Evolutionary conservation across 495 filamentous ascomycete species (phyloP), one percentile per base, ranked within the genome.

Genomic region (Penicillium chermesinum): DNA sequence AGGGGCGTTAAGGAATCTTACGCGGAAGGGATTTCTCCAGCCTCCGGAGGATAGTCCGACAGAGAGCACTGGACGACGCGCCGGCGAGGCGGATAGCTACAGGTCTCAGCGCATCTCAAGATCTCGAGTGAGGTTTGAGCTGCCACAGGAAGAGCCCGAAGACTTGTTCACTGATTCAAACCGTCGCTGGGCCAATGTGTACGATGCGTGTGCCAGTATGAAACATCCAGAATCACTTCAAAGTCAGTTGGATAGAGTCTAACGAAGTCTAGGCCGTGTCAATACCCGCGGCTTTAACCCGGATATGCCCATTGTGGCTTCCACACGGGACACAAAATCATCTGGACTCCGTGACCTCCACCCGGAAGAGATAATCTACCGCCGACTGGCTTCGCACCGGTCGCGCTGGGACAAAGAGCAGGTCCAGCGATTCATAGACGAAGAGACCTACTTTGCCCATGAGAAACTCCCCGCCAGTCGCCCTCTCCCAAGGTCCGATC

Each of bases 141-240:
- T 38, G 34, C 34, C 44, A 22, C 6, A 42, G 5, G 12, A n/a
- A 12, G n/a, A 32, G 7, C 34, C 18, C 14, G 35, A 39, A 17
- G 21, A 35, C 21, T 13, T 13, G 18, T 15, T 22, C 19, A 13
- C 37, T 2, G 25, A 40, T 20, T 17, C 35, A 6, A 38, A 13
- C 40, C 58, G 48, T 53, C 62, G 38, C 64, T 55, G 62, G 22
- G 72, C 75, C 15, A 88, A 73, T 37, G 66, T 94, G 22, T 94
- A 89, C 62, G 88, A 95, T 69, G 85, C 84, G 27, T 80, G 90
- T 37, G 88, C 87, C 49, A 87, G 88, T 88, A 69, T 50, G 52
- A 45, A 13, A 30, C 18, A n/a, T 18, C 19, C 2, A 0, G 16
- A 5, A 2, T 10, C 42, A 44, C 19, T 34, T 40, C 14, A 43